A percentile compares a stretch with the other conserved stretches of the same genome.
These are phyloP conservation scores for Boletus reticuloceps DNA, from an alignment of 768 basidiomycete genomes.

Conservation along the genomic window DNA sequence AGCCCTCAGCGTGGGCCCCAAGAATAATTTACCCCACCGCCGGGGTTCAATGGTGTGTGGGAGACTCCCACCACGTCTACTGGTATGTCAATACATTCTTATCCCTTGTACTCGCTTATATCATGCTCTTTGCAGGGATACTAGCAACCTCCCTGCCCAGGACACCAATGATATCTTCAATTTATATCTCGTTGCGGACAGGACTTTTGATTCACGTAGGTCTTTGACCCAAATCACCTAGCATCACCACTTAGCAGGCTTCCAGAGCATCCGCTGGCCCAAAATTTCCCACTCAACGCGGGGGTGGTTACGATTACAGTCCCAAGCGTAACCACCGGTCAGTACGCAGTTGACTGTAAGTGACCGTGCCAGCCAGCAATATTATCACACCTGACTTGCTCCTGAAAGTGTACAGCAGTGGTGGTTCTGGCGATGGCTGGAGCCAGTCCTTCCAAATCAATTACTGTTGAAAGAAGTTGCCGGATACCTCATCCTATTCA, in stretches of 20 bases:
- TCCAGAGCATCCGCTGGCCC: conserved; percentile 25
- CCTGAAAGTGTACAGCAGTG: conserved; percentile 32
- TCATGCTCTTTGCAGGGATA: conserved; percentile 28
- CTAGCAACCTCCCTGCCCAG: conserved; percentile 17
- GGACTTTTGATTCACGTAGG: conserved; percentile 20
- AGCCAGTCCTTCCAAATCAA: conserved; percentile 28
- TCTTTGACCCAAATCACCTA: conserved; percentile 2
- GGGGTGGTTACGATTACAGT: conserved; percentile 19
- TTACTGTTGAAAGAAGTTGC: neutral
- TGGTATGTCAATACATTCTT: conserved; percentile 24
- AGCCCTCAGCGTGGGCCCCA: conserved; percentile 18
- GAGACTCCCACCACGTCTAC: conserved; percentile 5
- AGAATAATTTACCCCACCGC: conserved; percentile 18
- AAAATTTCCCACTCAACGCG: conserved; percentile 32
- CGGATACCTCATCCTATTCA: no score
- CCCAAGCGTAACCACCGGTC: conserved; percentile 27
- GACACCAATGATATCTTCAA: conserved; percentile 32
- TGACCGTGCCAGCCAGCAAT: neutral
- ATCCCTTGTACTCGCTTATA: neutral
- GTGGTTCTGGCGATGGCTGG: conserved; percentile 20
- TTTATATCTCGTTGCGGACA: conserved; percentile 28
- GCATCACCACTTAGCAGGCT: conserved; percentile 1
- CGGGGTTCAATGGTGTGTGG: neutral
- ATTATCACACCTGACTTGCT: neutral
- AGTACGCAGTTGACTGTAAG: conserved; percentile 35